Percentiles rank a stretch among this genome's conserved stretches.
phyloP scores from a whole-genome alignment of 129 eudicot genomes.

The Helianthus tuberosus region DNA sequence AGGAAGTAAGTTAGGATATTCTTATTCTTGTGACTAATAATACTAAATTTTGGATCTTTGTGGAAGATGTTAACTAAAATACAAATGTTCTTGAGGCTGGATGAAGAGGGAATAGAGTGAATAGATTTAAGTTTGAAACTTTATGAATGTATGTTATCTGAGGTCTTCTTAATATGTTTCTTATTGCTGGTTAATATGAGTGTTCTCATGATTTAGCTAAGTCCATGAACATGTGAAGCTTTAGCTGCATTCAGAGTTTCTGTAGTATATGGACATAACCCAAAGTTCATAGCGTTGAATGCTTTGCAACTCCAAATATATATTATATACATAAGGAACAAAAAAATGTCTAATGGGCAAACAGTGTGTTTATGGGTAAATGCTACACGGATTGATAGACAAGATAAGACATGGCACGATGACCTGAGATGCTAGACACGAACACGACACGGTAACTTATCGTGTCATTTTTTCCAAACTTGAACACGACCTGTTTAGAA shows the following conservation, averaged over 20 bases:
- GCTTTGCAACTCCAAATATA: background rate
- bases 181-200: background rate
- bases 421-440: too few relatives aligned
- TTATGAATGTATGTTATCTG: background rate
- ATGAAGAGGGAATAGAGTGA: slow-evolving; percentile 4
- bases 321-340: background rate
- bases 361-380: slow-evolving; percentile 8
- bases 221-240: background rate
- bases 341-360: background rate
- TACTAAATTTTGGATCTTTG: background rate
- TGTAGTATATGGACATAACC: background rate
- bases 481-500: too few relatives aligned
- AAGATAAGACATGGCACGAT: too few relatives aligned
- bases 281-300: background rate
- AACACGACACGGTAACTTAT: too few relatives aligned
- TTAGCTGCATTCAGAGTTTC: background rate
- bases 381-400: background rate
- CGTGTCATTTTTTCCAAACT: too few relatives aligned
- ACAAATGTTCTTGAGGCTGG: slow-evolving; percentile 1
- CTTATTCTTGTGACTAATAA: background rate
- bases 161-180: background rate
- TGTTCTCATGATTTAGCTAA: slow-evolving; percentile 7
- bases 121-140: slow-evolving; percentile 5
- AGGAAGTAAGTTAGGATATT: background rate
- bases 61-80: background rate